phyloP scores from a whole-genome alignment of 176 grass and related monocot species.

The Canna indica region DNA sequence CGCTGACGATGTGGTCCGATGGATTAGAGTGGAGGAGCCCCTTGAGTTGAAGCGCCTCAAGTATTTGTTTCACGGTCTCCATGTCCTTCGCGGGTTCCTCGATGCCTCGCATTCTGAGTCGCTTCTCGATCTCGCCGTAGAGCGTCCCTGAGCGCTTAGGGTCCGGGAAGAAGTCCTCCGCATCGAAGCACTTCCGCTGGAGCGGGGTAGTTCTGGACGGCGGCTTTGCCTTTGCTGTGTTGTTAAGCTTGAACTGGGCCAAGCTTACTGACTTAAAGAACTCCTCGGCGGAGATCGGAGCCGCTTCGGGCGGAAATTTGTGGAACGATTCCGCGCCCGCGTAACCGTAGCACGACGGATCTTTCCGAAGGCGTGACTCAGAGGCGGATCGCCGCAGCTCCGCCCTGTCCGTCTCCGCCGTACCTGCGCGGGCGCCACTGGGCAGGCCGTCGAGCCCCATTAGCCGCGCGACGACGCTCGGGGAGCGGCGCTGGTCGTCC shows the following conservation, averaged over 20 bases:
- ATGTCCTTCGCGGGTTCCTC: constrained; percentile 51
- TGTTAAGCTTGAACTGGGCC: constrained; percentile 7
- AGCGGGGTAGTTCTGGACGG: background rate
- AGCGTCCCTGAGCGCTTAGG: constrained; percentile 36
- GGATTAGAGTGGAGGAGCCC: constrained; percentile 49
- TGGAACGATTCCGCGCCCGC: constrained; percentile 41
- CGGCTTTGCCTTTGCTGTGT: background rate
- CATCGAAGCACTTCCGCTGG: constrained; percentile 54
- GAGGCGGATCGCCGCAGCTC: constrained; percentile 84
- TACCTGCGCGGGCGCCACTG: background rate
- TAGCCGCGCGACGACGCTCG: constrained; percentile 74
- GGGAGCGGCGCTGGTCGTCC: constrained; percentile 49
- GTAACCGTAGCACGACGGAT: constrained; percentile 52
- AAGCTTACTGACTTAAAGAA: background rate
- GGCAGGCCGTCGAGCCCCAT: constrained; percentile 87
- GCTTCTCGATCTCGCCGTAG: constrained; percentile 86
- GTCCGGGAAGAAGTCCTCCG: constrained; percentile 77
- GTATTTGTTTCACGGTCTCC: constrained; percentile 90
- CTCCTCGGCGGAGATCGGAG: background rate
- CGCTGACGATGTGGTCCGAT: background rate
- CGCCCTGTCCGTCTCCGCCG: background rate
- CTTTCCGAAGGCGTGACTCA: constrained; percentile 47
- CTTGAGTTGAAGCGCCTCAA: constrained; percentile 88
- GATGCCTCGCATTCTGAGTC: constrained; percentile 81
- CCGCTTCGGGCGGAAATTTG: constrained; percentile 1